Base-by-base conservation (phyloP, 129 eudicot species). In the Escallonia rubra region DNA sequence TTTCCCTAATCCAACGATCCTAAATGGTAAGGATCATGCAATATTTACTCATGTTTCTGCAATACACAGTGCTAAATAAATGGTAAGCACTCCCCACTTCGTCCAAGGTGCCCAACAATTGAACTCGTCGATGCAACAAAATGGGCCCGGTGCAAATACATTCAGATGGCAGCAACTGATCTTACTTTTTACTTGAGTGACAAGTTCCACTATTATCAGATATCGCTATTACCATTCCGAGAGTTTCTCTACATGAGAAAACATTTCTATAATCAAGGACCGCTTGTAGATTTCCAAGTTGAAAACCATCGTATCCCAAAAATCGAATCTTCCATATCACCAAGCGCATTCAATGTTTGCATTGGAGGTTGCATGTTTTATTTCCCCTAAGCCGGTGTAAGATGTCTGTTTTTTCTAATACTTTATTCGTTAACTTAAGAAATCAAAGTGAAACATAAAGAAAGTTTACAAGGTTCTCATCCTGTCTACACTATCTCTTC, bases 271-370 rank as follows among this genome's bases (percentile, higher is more conserved):
- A 63, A 66, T 71, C 78, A 74, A 82, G 72, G 75, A 82, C 72
- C 67, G 73, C 71, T 45, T 69, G 71, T 71, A 76, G 34, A 23
- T 67, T 76, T 65, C 71, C 64, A 76, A 75, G 45, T 58, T 10
- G 65, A 75, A 77, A 81, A 76, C 71, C 79, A 67, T 79, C 95
- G 81, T 73, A 79, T 88, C 89, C 96, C 90, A 82, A 84, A 14
- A 82, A 84, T 70, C 75, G 99, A 93, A 89, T 89, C 96, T 93
- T 86, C 99, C 96, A 89, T 82, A 87, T 87, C 92, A 93, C 87
- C 80, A 86, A 70, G 73, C 38, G 82, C 96, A 89, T 80, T 89
- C 62, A 93, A 86, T 93, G 95, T 62, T 51, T 76, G 90, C 95
- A 79, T 93, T 67, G 99, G 88, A 80, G 81, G 50, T 82, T 76